Base-by-base conservation (phyloP, 441 rosid genomes). In the Erodium trifolium region DNA sequence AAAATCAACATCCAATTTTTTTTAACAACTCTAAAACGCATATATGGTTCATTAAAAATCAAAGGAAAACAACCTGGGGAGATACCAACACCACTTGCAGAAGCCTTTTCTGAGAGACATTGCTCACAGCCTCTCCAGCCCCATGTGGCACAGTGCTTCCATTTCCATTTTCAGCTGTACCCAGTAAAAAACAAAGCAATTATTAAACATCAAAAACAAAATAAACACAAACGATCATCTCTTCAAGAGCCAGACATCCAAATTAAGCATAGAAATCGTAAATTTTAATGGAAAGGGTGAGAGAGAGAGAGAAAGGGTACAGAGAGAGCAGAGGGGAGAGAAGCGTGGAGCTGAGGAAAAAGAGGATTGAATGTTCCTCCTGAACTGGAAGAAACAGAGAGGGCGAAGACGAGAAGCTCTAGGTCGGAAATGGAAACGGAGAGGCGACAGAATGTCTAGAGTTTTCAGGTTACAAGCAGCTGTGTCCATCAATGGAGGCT, bases 11-110 rank as follows among this genome's bases (percentile, higher is more conserved):
- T 2, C 47, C 47, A 41, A 41, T 11, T 41, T 3, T 41, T 0
- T 41, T 41, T 49, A 49, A 49, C 17, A 49, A 49, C 57, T 49
- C 16, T 49, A 49, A 49, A n/a, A 49, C 14, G 57, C 16, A n/a
- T 11, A n/a, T 11, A 11, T 13, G 16, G 16, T 12, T 5, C 16
- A 49, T 13, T 16, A 31, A 59, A 59, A 59, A 59, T 16, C 63
- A 16, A 14, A 16, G 27, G 37, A 45, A 62, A 6, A 29, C 10
- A 68, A 88, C 97, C 92, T 89, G 98, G 47, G 97, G 97, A 82
- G 97, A 93, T 19, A 91, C 97, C 70, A 93, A 78, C 41, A 93
- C 98, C 63, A 89, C 93, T 83, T 91, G 97, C 70, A 91, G 93
- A 72, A 89, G 73, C 84, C 82, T 85, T 65, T 77, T 83, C 66